A percentile compares a stretch with the other conserved stretches of the same genome.
Conservation (phyloP, 768 basidiomycete species). For the Mycena floridula region DNA sequence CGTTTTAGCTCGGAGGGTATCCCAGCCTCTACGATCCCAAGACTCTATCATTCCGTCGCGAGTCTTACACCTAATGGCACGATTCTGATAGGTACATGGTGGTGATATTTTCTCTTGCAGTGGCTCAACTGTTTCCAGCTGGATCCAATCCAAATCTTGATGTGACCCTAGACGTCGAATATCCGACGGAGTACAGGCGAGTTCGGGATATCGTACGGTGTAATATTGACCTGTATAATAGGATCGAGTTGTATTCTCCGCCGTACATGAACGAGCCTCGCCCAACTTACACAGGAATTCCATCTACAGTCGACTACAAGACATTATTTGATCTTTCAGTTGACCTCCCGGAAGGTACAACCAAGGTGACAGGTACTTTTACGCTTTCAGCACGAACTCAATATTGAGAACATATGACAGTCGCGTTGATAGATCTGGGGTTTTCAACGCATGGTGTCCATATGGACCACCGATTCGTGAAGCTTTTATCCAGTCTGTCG, state of each 20-base stretch:
- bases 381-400: slow-evolving; percentile 5
- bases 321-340: slow-evolving; percentile 9
- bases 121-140: slow-evolving; percentile 11
- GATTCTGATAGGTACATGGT: slow-evolving; percentile 6
- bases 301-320: slow-evolving; percentile 9
- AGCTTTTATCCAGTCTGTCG: slow-evolving; percentile 8
- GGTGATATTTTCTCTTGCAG: slow-evolving; percentile 5
- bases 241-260: slow-evolving; percentile 14
- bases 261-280: slow-evolving; percentile 13
- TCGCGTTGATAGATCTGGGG: slow-evolving; percentile 2
- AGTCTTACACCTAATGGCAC: slow-evolving; percentile 11
- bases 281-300: slow-evolving; percentile 9
- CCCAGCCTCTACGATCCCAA: slow-evolving; percentile 17
- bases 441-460: slow-evolving; percentile 14
- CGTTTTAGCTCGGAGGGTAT: slow-evolving; percentile 20
- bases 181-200: slow-evolving; percentile 9
- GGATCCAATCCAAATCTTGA: slow-evolving; percentile 26
- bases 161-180: slow-evolving; percentile 6
- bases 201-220: background rate
- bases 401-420: background rate
- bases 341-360: slow-evolving; percentile 5
- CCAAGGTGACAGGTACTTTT: slow-evolving; percentile 6
- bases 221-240: slow-evolving; percentile 4
- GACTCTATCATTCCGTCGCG: slow-evolving; percentile 27
- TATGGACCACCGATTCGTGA: slow-evolving; percentile 14